Conservation (phyloP, 2,329 filamentous ascomycete species). For the Rosellinia necatrix region DNA sequence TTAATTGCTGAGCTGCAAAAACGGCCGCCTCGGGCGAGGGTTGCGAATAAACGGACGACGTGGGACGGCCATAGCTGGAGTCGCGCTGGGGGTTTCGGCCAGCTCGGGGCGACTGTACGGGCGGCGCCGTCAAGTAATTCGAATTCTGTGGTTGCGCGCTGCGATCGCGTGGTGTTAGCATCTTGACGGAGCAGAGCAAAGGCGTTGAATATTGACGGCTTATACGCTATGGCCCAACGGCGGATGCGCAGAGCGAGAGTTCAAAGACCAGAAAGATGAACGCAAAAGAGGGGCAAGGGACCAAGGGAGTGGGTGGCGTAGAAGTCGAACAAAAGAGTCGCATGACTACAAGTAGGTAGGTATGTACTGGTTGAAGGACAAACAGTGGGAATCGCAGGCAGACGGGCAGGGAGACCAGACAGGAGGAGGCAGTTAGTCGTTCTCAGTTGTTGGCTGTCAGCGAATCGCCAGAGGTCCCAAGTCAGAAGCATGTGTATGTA, state of each 20-base stretch:
- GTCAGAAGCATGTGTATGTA: background rate
- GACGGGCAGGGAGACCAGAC: background rate
- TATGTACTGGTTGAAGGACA: background rate
- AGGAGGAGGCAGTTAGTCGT: too few species aligned
- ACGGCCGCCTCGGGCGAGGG: slow-evolving; percentile 49
- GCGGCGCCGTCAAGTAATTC: slow-evolving; percentile 34
- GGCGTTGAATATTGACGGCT: background rate
- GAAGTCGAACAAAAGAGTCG: background rate
- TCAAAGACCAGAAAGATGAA: background rate
- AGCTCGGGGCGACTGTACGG: slow-evolving; percentile 43
- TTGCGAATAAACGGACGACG: slow-evolving; percentile 67
- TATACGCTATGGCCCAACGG: slow-evolving; percentile 5
- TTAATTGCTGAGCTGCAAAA: slow-evolving; percentile 40
- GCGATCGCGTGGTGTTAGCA: slow-evolving; percentile 35
- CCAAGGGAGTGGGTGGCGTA: background rate
- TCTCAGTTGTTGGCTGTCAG: background rate
- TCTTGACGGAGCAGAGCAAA: slow-evolving; percentile 20
- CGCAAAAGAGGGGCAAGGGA: slow-evolving; percentile 1
- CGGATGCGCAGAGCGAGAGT: slow-evolving; percentile 5
- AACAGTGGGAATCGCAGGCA: background rate
- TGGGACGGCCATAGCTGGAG: slow-evolving; percentile 49
- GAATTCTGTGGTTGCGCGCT: slow-evolving; percentile 35
- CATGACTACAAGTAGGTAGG: too few species aligned
- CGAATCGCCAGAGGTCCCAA: background rate
- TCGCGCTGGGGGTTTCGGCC: slow-evolving; percentile 41